Evolutionary conservation across 2,329 filamentous ascomycete genomes (phyloP).

Genomic region (Alternaria postmessia): DNA sequence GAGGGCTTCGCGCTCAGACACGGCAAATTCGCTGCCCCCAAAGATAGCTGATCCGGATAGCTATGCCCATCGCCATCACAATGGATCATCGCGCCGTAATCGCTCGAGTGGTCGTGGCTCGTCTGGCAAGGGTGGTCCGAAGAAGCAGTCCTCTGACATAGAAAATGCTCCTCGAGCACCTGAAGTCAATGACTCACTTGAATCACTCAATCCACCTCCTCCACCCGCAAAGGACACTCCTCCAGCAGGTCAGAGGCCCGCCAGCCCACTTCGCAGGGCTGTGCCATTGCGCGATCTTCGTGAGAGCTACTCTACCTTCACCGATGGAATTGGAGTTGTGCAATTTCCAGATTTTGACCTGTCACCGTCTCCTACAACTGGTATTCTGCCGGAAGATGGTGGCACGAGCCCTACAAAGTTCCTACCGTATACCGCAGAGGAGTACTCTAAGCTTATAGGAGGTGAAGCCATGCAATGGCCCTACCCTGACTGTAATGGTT

Average conservation of each 20-base stretch:
- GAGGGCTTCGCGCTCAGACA: conserved; percentile 33
- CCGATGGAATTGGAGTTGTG: conserved; percentile 16
- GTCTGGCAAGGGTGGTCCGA: conserved; percentile 13
- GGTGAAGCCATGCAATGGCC: conserved; percentile 30
- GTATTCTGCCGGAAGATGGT: conserved; percentile 16
- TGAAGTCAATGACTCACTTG: conserved; percentile 11
- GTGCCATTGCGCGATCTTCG: conserved; percentile 24
- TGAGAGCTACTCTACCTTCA: conserved; percentile 18
- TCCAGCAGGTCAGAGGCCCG: conserved; percentile 11
- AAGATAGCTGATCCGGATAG: conserved; percentile 26
- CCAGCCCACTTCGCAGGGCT: conserved; percentile 31
- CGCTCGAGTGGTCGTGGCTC: conserved; percentile 15
- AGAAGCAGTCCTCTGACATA: conserved; percentile 7
- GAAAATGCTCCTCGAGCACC: conserved; percentile 8
- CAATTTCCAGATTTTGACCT: conserved; percentile 27
- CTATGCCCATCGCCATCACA: conserved; percentile 16
- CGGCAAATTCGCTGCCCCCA: conserved; percentile 34
- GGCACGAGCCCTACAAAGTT: conserved; percentile 36
- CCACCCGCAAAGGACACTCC: conserved; percentile 57
- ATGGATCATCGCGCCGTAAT: conserved; percentile 4
- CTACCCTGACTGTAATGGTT: conserved; percentile 18
- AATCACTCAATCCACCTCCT: conserved; percentile 46
- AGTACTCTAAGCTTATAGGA: conserved; percentile 40
- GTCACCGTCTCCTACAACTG: conserved; percentile 20
- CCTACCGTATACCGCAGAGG: conserved; percentile 33